Conservation (phyloP, 345 rosid species). For the Sonneratia caseolaris region DNA sequence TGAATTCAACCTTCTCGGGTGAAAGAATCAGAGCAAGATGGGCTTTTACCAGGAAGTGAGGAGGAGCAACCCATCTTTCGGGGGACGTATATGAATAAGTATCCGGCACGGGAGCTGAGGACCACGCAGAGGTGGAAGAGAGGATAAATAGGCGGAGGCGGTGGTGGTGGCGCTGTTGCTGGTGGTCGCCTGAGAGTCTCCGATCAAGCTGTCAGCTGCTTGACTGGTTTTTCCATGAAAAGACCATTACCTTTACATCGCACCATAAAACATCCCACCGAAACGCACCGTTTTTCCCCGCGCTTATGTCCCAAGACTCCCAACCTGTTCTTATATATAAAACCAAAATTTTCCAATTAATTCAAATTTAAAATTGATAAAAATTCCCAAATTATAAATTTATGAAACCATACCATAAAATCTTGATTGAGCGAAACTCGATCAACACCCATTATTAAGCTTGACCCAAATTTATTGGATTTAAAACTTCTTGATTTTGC, state of each 20-base stretch:
- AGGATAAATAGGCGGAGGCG: background rate
- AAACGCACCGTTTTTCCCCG: background rate
- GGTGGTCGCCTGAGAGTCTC: background rate
- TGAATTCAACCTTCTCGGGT: background rate
- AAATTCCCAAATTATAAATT: no score
- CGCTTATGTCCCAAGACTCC: background rate
- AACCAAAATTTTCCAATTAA: no score
- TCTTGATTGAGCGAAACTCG: no score
- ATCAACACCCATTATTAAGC: no score
- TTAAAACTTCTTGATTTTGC: no score
- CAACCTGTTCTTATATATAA: no score
- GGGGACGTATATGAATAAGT: background rate
- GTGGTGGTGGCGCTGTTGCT: background rate
- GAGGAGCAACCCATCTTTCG: constrained; percentile 71
- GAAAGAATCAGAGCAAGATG: background rate
- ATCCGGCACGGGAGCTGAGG: background rate
- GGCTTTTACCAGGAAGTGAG: constrained; percentile 64
- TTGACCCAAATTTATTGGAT: no score
- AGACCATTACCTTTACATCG: background rate
- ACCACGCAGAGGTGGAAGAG: background rate
- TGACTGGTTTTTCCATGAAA: background rate
- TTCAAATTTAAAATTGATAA: no score
- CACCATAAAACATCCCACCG: background rate
- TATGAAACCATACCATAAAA: no score
- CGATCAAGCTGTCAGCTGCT: background rate